Evolutionary conservation across 2,329 filamentous ascomycete species (phyloP).

Genomic region (Phaeoacremonium minimum): DNA sequence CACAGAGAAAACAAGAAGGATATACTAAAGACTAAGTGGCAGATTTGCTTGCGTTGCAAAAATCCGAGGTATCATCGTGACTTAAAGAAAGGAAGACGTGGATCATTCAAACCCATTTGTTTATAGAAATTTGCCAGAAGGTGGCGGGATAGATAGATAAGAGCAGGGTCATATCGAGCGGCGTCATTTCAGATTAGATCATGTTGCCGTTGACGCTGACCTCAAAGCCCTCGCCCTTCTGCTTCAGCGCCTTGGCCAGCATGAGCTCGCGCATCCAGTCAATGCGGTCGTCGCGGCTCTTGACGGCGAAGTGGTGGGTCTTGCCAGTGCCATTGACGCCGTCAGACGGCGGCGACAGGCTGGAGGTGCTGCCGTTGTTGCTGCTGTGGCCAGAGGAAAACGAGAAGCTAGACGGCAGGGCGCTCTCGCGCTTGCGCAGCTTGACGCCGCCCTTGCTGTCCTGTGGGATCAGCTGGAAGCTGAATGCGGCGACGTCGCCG

Average conservation of each 20-base stretch:
- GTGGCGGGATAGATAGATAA: conserved; percentile 7
- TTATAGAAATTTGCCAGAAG: background rate
- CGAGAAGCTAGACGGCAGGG: too few relatives aligned
- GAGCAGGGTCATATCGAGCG: conserved; percentile 10
- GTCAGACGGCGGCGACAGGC: conserved; percentile 27
- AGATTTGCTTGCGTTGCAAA: too few relatives aligned
- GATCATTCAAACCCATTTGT: conserved; percentile 1
- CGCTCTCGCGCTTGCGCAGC: conserved; percentile 51
- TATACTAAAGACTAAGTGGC: too few relatives aligned
- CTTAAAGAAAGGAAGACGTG: conserved; percentile 8
- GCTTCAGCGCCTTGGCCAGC: conserved; percentile 81
- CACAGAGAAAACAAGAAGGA: too few relatives aligned
- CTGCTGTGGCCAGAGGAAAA: too few relatives aligned
- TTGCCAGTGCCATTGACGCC: conserved; percentile 64
- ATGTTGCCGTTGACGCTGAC: conserved; percentile 77
- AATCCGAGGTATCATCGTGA: conserved; percentile 12
- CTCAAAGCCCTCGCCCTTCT: conserved; percentile 80
- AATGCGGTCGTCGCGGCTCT: conserved; percentile 81
- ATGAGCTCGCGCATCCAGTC: conserved; percentile 97
- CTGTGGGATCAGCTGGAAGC: conserved; percentile 80
- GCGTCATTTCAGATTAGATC: conserved; percentile 40
- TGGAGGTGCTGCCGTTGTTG: conserved; percentile 14
- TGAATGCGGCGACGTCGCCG: conserved; percentile 64
- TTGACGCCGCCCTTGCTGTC: conserved; percentile 47
- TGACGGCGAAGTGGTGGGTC: conserved; percentile 91